These are phyloP conservation scores for Eremothecium coryli DNA, from an alignment of 1,139 yeast genomes.

Conservation along the genomic window DNA sequence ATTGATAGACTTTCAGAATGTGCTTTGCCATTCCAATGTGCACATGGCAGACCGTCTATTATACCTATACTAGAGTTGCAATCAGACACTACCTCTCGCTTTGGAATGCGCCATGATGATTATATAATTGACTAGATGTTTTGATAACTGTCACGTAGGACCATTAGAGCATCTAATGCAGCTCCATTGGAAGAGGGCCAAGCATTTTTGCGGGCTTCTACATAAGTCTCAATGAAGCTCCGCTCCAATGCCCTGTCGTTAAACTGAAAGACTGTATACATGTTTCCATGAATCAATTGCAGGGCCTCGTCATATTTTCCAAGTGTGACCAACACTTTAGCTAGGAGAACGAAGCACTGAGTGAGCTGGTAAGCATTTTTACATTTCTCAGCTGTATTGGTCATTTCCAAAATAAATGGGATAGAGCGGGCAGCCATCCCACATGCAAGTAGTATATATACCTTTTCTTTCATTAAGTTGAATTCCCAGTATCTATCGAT, in stretches of 20 bases:
- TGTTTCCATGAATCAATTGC: conserved; percentile 6
- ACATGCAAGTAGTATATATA: conserved; percentile 15
- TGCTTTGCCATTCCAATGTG: conserved; percentile 64
- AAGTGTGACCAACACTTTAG: conserved; percentile 4
- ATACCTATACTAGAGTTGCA: conserved; percentile 41
- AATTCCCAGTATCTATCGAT: conserved; percentile 20
- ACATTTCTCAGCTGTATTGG: conserved; percentile 13
- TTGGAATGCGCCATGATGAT: conserved; percentile 1
- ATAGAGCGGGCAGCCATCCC: conserved; percentile 17
- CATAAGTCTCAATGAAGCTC: conserved; percentile 2
- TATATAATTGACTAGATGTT: conserved; percentile 4
- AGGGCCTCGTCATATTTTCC: conserved; percentile 7
- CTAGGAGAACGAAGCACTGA: conserved; percentile 14
- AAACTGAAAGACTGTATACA: conserved; percentile 9
- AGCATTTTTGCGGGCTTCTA: neutral
- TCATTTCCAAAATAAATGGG: conserved; percentile 14
- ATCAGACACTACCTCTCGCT: neutral
- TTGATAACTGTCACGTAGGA: neutral
- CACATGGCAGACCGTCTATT: conserved; percentile 77
- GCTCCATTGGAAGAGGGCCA: conserved; percentile 1
- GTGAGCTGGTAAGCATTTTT: conserved; percentile 16
- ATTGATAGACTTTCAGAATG: conserved; percentile 41
- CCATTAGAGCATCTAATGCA: neutral
- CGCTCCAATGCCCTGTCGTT: conserved; percentile 3
- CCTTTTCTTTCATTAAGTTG: conserved; percentile 17